phyloP scores from a whole-genome alignment of 2,329 filamentous ascomycete genomes.

The Mycocentrospora acerina region DNA sequence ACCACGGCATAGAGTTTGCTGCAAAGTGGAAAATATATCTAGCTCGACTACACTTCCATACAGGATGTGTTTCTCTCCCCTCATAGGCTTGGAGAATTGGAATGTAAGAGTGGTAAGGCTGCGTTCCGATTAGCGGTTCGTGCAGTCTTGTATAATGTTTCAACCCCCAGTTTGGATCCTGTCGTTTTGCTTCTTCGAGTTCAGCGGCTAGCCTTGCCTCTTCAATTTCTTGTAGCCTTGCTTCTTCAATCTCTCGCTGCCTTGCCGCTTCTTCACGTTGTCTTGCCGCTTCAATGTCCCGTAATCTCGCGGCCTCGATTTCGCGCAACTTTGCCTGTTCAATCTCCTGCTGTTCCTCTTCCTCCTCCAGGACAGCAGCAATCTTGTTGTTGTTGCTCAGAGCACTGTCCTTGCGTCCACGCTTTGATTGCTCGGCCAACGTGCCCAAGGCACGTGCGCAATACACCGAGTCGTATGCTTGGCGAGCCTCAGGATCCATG shows the following conservation, averaged over 20 bases:
- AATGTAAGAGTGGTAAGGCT: constrained; percentile 29
- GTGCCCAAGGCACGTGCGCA: constrained; percentile 8
- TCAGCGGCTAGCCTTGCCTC: background rate
- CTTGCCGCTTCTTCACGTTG: background rate
- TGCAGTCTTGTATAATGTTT: constrained; percentile 21
- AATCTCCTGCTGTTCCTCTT: constrained; percentile 14
- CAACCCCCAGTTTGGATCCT: constrained; percentile 30
- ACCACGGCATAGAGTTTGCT: constrained; percentile 16
- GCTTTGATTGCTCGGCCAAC: constrained; percentile 17
- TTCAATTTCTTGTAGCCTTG: background rate
- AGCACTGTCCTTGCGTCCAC: constrained; percentile 24
- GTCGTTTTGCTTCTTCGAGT: constrained; percentile 10
- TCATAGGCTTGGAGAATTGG: constrained; percentile 24
- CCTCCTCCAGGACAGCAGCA: constrained; percentile 14
- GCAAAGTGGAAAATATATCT: constrained; percentile 23
- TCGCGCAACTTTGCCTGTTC: background rate
- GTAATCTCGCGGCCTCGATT: background rate
- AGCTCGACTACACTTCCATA: constrained; percentile 20
- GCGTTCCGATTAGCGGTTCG: constrained; percentile 21
- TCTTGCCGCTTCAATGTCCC: background rate
- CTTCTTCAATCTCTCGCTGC: background rate
- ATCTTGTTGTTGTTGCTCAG: constrained; percentile 17
- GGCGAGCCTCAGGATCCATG: constrained; percentile 27
- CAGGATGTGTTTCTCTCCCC: constrained; percentile 16
- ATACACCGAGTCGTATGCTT: constrained; percentile 30